Evolutionary conservation across 1,284 basidiomycete genomes (phyloP).

Genomic region (Porodaedalea pini): DNA sequence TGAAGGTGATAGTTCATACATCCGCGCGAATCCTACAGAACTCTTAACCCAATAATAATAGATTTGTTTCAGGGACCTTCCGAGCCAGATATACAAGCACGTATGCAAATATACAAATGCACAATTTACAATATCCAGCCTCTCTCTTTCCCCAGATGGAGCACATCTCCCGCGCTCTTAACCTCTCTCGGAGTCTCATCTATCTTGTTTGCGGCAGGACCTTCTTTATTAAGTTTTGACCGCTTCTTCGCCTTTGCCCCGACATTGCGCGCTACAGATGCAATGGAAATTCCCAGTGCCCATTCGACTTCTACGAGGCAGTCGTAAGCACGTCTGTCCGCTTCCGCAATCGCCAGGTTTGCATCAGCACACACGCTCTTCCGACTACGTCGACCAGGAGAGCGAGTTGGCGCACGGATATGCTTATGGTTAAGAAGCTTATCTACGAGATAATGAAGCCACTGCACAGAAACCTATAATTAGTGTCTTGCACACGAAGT

Average conservation of each 20-base stretch:
- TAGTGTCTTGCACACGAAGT: background rate
- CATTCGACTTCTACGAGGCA: slow-evolving; percentile 34
- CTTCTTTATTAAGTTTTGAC: slow-evolving; percentile 12
- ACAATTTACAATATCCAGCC: slow-evolving; percentile 28
- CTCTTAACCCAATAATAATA: too few species aligned
- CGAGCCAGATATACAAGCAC: too few species aligned
- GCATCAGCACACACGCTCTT: slow-evolving; percentile 24
- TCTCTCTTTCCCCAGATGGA: slow-evolving; percentile 27
- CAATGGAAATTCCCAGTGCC: slow-evolving; percentile 22
- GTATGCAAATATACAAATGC: background rate
- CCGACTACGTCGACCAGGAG: slow-evolving; percentile 23
- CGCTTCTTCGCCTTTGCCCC: slow-evolving; percentile 3
- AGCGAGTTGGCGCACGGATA: slow-evolving; percentile 46
- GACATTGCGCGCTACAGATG: background rate
- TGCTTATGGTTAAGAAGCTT: slow-evolving; percentile 72
- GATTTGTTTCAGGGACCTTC: too few species aligned
- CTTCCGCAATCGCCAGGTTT: slow-evolving; percentile 25
- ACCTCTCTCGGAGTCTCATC: background rate
- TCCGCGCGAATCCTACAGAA: too few species aligned
- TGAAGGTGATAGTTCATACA: too few species aligned
- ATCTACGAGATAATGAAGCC: slow-evolving; percentile 74
- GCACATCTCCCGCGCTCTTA: slow-evolving; percentile 31
- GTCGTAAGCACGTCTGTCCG: slow-evolving; percentile 32
- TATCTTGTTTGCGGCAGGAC: background rate
- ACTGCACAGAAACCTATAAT: slow-evolving; percentile 41